Evolutionary conservation across 2,329 filamentous ascomycete species (phyloP), one percentile per base, ranked within the genome.

Genomic region (Lasiodiplodia sp.): DNA sequence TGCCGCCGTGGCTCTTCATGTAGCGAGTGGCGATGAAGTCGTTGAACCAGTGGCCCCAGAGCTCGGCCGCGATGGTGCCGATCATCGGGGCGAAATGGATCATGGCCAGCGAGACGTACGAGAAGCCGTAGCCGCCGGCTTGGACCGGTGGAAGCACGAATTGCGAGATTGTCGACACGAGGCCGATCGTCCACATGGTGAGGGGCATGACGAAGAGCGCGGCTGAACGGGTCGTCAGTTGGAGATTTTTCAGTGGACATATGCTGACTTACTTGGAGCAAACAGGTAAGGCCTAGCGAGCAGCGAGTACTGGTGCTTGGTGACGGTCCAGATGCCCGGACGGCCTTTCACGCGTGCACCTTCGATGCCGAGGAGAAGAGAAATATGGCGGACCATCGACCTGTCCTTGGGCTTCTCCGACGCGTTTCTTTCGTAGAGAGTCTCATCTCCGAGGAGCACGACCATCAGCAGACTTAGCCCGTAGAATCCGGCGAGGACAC

Each of bases 1-100:
- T 65, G 40, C 77, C 77, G 12, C 73, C 67, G 64, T 79, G 76
- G 37, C 72, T 75, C 8, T 70, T 68, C 37, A 79, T 74, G 65
- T 80, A 78, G 56, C 76, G 73, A 31, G 72, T 70, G 21, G 72
- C 74, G 52, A 79, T 73, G 64, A 73, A 79, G 69, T 79, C 77
- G 69, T 79, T 79, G 72, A 79, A 79, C 71, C 75, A 79, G 66
- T 79, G 76, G 55, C 78, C 78, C 70, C 76, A 79, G 40, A 73
- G 38, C 68, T 79, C 77, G 21, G 76, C 77, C 21, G 78, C 49
- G 10, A 73, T 31, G 49, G 77, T 78, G 10, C 76, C 78, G 37
- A 80, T 73, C 53, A 79, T 76, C 4, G 78, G 78, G 1, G 78
- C 76, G 51, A 79, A 73, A 71, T 75, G 78, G n/a, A 78, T 72